Percentiles rank a stretch among this genome's conserved stretches.
phyloP scores from a whole-genome alignment of 345 rosid genomes.

The Gossypium australe region DNA sequence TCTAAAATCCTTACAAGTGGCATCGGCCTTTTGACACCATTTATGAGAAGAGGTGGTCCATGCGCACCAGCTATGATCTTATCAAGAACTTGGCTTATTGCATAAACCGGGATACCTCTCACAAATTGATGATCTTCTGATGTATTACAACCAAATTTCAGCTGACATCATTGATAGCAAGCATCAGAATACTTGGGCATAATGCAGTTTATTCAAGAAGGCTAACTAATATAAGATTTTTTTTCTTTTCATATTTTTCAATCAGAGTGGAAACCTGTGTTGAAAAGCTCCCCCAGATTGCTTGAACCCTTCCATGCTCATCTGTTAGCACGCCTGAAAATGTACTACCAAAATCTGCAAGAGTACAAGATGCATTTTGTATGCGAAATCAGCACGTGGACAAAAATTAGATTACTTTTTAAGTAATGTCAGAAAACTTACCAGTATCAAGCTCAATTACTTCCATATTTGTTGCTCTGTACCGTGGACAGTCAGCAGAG shows the following conservation, averaged over 20 bases:
- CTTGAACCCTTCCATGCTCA: constrained; percentile 84
- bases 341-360: constrained; percentile 89
- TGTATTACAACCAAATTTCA: constrained; percentile 65
- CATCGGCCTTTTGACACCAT: constrained; percentile 82
- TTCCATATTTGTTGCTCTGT: constrained; percentile 96
- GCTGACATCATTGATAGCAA: constrained; percentile 35
- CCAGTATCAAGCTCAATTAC: constrained; percentile 95
- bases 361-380: not conserved
- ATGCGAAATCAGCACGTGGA: constrained; percentile 1
- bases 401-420: not conserved
- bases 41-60: constrained; percentile 73
- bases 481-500: constrained; percentile 91
- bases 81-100: constrained; percentile 72
- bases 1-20: constrained; percentile 87
- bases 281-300: constrained; percentile 97
- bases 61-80: constrained; percentile 63
- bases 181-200: constrained; percentile 17
- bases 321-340: constrained; percentile 92
- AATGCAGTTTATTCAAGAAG: constrained; percentile 11
- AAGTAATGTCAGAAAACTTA: constrained; percentile 20
- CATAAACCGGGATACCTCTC: constrained; percentile 75
- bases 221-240: not conserved
- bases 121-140: constrained; percentile 95
- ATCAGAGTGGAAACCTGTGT: constrained; percentile 59
- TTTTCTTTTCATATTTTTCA: not conserved